Percentiles rank a stretch among this genome's conserved stretches.
Conservation (phyloP, 2,329 filamentous ascomycete species). For the Pyricularia sp. region DNA sequence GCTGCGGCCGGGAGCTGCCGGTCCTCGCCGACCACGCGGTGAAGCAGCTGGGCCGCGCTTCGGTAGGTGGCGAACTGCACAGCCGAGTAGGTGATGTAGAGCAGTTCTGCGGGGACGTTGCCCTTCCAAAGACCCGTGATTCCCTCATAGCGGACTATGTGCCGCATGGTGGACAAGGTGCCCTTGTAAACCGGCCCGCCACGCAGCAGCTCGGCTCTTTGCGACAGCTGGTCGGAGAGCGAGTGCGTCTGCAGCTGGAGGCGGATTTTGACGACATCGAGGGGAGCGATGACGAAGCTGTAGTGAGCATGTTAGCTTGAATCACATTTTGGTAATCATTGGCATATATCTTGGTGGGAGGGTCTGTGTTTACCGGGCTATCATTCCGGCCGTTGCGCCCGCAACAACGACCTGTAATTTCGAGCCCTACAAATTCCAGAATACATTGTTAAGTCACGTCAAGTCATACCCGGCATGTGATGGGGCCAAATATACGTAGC, state of each 20-base stretch:
- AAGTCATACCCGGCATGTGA: neutral
- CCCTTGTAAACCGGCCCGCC: conserved; percentile 54
- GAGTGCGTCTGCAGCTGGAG: conserved; percentile 87
- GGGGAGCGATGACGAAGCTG: conserved; percentile 84
- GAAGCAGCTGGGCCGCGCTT: conserved; percentile 54
- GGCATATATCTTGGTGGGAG: neutral
- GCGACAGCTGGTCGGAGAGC: conserved; percentile 57
- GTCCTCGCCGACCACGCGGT: conserved; percentile 24
- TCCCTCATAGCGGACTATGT: conserved; percentile 71
- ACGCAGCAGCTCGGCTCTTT: conserved; percentile 25
- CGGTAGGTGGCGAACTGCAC: conserved; percentile 87
- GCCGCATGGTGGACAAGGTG: conserved; percentile 59
- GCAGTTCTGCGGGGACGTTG: conserved; percentile 85
- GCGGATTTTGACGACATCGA: conserved; percentile 96
- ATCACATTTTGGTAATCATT: neutral
- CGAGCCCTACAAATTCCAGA: conserved; percentile 32
- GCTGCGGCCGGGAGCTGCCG: conserved; percentile 46
- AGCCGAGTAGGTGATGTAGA: conserved; percentile 85
- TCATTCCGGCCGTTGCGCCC: conserved; percentile 59
- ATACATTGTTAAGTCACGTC: neutral
- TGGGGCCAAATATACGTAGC: too few relatives aligned
- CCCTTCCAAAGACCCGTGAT: conserved; percentile 89
- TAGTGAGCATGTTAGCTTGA: neutral
- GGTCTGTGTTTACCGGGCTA: conserved; percentile 57
- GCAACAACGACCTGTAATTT: conserved; percentile 42